Base-by-base conservation (phyloP, 163 green algal species). In the Chlorella variabilis region DNA sequence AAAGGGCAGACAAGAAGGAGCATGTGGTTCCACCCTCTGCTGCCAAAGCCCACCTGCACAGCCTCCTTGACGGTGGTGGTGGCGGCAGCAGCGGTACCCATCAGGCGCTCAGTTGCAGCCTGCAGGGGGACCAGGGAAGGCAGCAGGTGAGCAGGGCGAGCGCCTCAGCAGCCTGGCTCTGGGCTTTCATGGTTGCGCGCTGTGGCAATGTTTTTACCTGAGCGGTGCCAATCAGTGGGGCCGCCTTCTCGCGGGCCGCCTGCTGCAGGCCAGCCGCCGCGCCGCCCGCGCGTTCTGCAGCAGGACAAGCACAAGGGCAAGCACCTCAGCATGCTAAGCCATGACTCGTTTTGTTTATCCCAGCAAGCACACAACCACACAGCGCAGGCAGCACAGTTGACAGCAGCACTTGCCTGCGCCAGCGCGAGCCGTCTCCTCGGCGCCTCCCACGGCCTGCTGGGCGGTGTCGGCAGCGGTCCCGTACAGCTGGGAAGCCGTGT, bases 161-260 rank as follows among this genome's bases (percentile, higher is more conserved):
- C n/a, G n/a, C n/a, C n/a, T n/a, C 45, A 54, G 45, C 45, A 54
- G 45, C 11, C 45, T 11, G 45, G 45, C 11, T 11, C 45, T 23
- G 45, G n/a, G n/a, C n/a, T n/a, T n/a, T n/a, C n/a, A n/a, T n/a
- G n/a, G n/a, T n/a, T n/a, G n/a, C n/a, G n/a, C n/a, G n/a, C n/a
- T n/a, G n/a, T n/a, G n/a, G n/a, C n/a, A n/a, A n/a, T n/a, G n/a
- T n/a, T n/a, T n/a, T n/a, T 15, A 62, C 42, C n/a, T 42, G 51
- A 31, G n/a, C 69, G 31, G 25, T 45, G 3, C 45, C 69, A 45
- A 45, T 33, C 34, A 78, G 71, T 8, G 33, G 9, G 34, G 71
- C 51, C 4, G 23, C 73, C 73, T 70, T 70, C 73, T 80, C 38
- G 36, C 58, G 54, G 7, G 56, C 73, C 2, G 38, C 73, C 73